Conservation (phyloP, 192 early-diverging fungal genomes). For the Powellomyces hirtus region DNA sequence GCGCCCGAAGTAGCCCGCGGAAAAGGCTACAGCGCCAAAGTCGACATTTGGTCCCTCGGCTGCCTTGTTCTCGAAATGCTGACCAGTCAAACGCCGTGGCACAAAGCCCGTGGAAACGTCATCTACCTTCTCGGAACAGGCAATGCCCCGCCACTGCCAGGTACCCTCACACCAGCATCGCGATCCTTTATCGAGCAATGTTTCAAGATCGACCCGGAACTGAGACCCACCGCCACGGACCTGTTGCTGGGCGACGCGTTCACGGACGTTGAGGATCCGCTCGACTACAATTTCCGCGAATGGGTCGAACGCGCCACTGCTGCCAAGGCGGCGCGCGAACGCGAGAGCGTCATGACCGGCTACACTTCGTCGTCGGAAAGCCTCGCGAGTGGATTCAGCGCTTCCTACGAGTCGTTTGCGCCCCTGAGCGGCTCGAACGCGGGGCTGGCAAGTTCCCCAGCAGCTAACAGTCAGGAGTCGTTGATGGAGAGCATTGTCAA, state of each 20-base stretch:
- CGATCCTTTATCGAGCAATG: conserved; percentile 71
- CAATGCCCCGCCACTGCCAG: conserved; percentile 79
- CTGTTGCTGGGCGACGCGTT: conserved; percentile 70
- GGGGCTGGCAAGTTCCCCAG: too few relatives aligned
- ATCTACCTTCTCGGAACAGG: conserved; percentile 76
- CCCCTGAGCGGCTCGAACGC: background rate
- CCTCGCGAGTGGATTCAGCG: background rate
- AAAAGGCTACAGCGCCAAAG: conserved; percentile 82
- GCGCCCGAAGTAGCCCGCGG: conserved; percentile 88
- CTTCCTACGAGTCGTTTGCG: conserved; percentile 2
- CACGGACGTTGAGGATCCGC: conserved; percentile 43
- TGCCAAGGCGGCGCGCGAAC: background rate
- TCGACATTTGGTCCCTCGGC: conserved; percentile 94
- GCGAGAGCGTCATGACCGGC: background rate
- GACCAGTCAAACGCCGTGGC: conserved; percentile 85
- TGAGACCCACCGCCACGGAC: conserved; percentile 73
- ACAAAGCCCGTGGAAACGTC: conserved; percentile 50
- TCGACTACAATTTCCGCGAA: conserved; percentile 36
- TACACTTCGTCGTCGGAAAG: background rate
- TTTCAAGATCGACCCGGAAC: conserved; percentile 75
- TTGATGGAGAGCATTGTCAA: background rate
- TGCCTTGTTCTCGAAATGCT: conserved; percentile 96
- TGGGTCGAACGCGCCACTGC: conserved; percentile 30
- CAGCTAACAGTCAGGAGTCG: background rate
- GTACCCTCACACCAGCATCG: conserved; percentile 63